Evolutionary conservation across 2,329 filamentous ascomycete genomes (phyloP).

Genomic region (Didymosphaeria variabile): DNA sequence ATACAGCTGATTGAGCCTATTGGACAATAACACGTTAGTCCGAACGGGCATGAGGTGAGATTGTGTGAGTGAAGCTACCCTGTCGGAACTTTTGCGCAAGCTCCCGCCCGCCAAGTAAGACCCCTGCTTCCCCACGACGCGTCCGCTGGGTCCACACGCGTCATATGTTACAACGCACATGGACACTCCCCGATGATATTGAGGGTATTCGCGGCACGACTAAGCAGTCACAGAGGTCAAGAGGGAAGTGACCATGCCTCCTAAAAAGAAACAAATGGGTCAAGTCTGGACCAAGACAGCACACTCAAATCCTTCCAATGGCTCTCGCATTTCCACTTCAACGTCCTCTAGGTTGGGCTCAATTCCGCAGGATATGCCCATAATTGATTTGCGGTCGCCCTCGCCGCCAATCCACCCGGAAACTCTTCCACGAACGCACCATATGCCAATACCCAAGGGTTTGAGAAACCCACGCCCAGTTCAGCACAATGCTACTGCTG

Average conservation of each 20-base stretch:
- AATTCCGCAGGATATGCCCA: not conserved
- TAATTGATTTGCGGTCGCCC: not conserved
- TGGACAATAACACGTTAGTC: not conserved
- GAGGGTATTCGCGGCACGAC: not conserved
- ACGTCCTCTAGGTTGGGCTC: not conserved
- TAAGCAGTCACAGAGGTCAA: not conserved
- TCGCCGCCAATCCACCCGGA: not conserved
- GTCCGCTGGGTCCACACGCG: not conserved
- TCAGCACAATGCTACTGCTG: too few species aligned
- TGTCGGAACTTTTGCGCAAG: conserved; percentile 21
- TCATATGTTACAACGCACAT: not conserved
- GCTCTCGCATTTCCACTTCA: not conserved
- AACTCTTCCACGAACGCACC: not conserved
- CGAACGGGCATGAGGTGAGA: not conserved
- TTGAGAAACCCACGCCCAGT: too few species aligned
- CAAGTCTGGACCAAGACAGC: not conserved
- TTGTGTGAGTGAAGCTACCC: conserved; percentile 5
- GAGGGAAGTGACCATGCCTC: not conserved
- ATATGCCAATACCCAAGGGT: not conserved
- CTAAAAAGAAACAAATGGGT: not conserved
- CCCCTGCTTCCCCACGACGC: conserved; percentile 20
- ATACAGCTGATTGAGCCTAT: not conserved
- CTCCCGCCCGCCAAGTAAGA: conserved; percentile 10
- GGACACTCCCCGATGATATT: not conserved
- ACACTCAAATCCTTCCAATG: not conserved